Base-by-base conservation (phyloP, 2,329 filamentous ascomycete species). In the Penicillium sp. region DNA sequence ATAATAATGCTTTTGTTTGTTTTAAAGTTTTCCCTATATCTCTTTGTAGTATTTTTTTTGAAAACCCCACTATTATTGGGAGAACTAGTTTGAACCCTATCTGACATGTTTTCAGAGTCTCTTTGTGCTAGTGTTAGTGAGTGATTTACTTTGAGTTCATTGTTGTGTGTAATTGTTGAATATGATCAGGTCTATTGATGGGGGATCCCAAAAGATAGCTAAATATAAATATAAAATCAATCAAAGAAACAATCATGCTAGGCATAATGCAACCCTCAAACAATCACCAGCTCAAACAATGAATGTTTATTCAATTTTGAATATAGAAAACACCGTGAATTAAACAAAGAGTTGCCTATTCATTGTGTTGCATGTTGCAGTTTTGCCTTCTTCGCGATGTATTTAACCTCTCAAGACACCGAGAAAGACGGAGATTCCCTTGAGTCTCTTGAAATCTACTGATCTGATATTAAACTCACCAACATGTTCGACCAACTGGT, bases 391-490 rank as follows among this genome's bases (percentile, higher is more conserved):
- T 23, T 11, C 23, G 3, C n/a, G 10, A 31, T 53, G 40, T 54
- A 54, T 49, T 54, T 39, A 53, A 49, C 8, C 27, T 16, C 27
- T 11, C 51, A 54, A 49, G 34, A 19, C 44, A 49, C 27, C 44
- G 51, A 54, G 34, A 49, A 41, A 40, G 34, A 31, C 16, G 43
- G 51, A 40, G 27, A 33, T 19, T 11, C 13, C 51, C 25, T 39
- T 31, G n/a, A 48, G n/a, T n/a, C 7, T 27, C 10, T 33, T 49
- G 9, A 39, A 21, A 19, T 2, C 15, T 5, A 29, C 31, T 45
- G 7, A 36, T n/a, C 21, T 33, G 15, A 47, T 47, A 47, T 16
- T 11, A 2, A 34, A 23, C 11, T 4, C 19, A 34, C 8, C 3
- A 50, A 27, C 1, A 52, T 57, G 49, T 8, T 47, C 10, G 27